Percentiles rank a stretch among this genome's conserved stretches.
phyloP scores from a whole-genome alignment of 805 yeast genomes.

The Candida vaughaniae region DNA sequence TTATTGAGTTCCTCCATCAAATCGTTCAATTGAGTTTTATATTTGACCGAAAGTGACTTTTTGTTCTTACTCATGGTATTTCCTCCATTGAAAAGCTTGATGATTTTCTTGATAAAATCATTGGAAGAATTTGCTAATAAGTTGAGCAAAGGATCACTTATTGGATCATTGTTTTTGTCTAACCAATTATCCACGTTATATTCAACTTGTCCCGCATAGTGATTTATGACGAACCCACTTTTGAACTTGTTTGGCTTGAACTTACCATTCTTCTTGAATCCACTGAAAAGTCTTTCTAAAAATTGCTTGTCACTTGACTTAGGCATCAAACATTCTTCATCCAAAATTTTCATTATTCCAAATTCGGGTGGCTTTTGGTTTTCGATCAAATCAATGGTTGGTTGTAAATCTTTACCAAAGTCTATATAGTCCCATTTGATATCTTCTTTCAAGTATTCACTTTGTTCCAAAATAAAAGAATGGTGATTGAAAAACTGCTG shows the following conservation, averaged over 20 bases:
- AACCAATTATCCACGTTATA: constrained; percentile 91
- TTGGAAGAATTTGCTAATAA: constrained; percentile 60
- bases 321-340: constrained; percentile 95
- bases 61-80: constrained; percentile 23
- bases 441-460: constrained; percentile 57
- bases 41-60: constrained; percentile 80
- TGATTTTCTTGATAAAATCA: constrained; percentile 41
- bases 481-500: constrained; percentile 65
- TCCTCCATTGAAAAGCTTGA: constrained; percentile 13
- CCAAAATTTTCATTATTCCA: constrained; percentile 82
- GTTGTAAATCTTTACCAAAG: constrained; percentile 91
- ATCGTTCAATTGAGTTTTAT: constrained; percentile 75
- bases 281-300: constrained; percentile 69
- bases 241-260: constrained; percentile 73
- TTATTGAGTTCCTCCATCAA: constrained; percentile 69
- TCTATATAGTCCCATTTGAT: constrained; percentile 77
- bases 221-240: constrained; percentile 79
- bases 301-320: constrained; percentile 82
- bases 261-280: constrained; percentile 52
- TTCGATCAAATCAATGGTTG: constrained; percentile 91
- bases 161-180: constrained; percentile 90
- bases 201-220: constrained; percentile 97
- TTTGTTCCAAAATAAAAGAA: constrained; percentile 59
- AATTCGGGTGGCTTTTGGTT: constrained; percentile 53
- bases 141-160: constrained; percentile 69